phyloP scores from a whole-genome alignment of 1,139 yeast genomes.

The Scheffersomyces illinoinensis region DNA sequence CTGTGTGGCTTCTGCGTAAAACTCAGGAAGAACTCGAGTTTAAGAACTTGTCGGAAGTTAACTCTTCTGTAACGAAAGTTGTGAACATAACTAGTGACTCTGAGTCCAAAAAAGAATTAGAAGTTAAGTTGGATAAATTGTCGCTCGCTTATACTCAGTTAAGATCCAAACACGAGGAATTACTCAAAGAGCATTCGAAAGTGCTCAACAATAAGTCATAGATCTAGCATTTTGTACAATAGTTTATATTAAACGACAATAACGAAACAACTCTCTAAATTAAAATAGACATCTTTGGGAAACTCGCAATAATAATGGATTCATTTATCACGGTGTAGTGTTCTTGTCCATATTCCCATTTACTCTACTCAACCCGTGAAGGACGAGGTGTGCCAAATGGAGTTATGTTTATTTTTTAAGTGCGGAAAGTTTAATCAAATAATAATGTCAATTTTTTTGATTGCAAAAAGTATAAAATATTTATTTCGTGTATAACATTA shows the following conservation, averaged over 20 bases:
- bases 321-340: too few species aligned
- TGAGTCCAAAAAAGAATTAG: conserved; percentile 27
- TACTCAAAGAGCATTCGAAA: conserved; percentile 54
- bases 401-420: too few species aligned
- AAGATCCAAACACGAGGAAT: conserved; percentile 60
- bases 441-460: neutral
- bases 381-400: neutral
- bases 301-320: too few species aligned
- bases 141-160: conserved; percentile 60
- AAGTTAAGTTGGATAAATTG: conserved; percentile 49
- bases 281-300: neutral
- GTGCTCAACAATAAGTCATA: conserved; percentile 17
- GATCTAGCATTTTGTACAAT: neutral
- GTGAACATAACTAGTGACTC: conserved; percentile 10
- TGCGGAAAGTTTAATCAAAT: too few species aligned
- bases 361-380: neutral
- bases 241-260: neutral
- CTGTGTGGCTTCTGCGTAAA: conserved; percentile 46
- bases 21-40: conserved; percentile 55
- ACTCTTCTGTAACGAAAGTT: conserved; percentile 34
- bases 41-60: conserved; percentile 37
- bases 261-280: neutral
- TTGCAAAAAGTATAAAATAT: neutral
- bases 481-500: neutral
- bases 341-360: neutral